phyloP scores from a whole-genome alignment of 768 basidiomycete genomes.

The Mycena capillaripes region DNA sequence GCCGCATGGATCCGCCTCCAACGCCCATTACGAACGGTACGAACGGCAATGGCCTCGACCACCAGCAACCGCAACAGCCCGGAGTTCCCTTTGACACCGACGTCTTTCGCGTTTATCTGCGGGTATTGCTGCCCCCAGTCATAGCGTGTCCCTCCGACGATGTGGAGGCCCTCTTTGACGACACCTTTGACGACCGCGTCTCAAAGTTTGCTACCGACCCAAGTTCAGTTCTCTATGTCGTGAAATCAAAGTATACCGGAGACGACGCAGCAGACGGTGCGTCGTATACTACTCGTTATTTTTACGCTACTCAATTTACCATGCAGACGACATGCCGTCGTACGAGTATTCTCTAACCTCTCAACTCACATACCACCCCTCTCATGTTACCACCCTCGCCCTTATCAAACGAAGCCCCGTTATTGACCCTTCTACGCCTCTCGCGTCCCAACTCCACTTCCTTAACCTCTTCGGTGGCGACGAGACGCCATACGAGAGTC shows the following conservation, averaged over 20 bases:
- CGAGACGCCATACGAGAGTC: conserved; percentile 93
- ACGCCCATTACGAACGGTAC: conserved; percentile 26
- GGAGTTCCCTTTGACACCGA: conserved; percentile 71
- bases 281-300: conserved; percentile 34
- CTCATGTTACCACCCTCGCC: conserved; percentile 88
- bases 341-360: conserved; percentile 78
- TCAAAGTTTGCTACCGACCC: conserved; percentile 82
- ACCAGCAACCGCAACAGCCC: conserved; percentile 52
- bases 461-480: conserved; percentile 92
- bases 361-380: conserved; percentile 83
- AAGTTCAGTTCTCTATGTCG: conserved; percentile 85
- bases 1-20: conserved; percentile 36
- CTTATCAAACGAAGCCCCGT: conserved; percentile 93
- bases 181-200: conserved; percentile 82
- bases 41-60: conserved; percentile 35
- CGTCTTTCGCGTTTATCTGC: conserved; percentile 79
- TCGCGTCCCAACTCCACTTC: conserved; percentile 91
- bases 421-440: conserved; percentile 84
- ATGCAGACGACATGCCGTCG: conserved; percentile 75
- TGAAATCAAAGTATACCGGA: conserved; percentile 62
- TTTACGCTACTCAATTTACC: conserved; percentile 28
- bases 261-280: conserved; percentile 83
- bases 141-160: conserved; percentile 81
- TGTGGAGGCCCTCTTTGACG: conserved; percentile 77
- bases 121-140: conserved; percentile 81